Conservation (phyloP, 1,139 yeast genomes). For the Pichia sp. region DNA sequence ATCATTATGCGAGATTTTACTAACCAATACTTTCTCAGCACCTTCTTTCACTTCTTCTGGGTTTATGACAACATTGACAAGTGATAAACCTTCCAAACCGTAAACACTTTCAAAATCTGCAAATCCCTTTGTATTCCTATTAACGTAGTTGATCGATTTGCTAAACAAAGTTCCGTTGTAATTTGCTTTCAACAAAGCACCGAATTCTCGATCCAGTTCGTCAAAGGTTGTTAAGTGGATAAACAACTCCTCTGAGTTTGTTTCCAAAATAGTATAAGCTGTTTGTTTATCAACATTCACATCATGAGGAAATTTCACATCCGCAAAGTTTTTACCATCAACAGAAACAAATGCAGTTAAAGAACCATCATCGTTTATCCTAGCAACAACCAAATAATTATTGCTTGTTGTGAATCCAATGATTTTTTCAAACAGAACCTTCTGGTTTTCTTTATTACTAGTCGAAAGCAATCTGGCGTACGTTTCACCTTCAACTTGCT, state of each 20-base stretch:
- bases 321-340: constrained; percentile 77
- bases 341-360: constrained; percentile 67
- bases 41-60: constrained; percentile 31
- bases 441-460: constrained; percentile 32
- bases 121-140: constrained; percentile 63
- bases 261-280: constrained; percentile 80
- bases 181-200: constrained; percentile 82
- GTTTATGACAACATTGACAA: constrained; percentile 64
- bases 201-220: constrained; percentile 50
- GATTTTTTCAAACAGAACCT: constrained; percentile 38
- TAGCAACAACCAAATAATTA: constrained; percentile 66
- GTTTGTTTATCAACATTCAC: constrained; percentile 55
- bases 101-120: constrained; percentile 86
- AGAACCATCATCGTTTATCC: constrained; percentile 33
- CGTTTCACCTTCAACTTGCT: constrained; percentile 13
- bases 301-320: constrained; percentile 70
- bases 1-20: constrained; percentile 80
- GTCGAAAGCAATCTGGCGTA: constrained; percentile 38
- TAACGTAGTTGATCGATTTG: constrained; percentile 61
- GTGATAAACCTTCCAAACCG: constrained; percentile 80
- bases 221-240: constrained; percentile 70
- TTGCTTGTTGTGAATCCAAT: constrained; percentile 63
- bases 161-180: constrained; percentile 95
- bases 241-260: constrained; percentile 67
- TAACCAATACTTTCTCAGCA: constrained; percentile 45